A percentile compares a stretch with the other conserved stretches of the same genome.
phyloP scores from a whole-genome alignment of 371 early-diverging fungal genomes.

The Mucor piriformis region DNA sequence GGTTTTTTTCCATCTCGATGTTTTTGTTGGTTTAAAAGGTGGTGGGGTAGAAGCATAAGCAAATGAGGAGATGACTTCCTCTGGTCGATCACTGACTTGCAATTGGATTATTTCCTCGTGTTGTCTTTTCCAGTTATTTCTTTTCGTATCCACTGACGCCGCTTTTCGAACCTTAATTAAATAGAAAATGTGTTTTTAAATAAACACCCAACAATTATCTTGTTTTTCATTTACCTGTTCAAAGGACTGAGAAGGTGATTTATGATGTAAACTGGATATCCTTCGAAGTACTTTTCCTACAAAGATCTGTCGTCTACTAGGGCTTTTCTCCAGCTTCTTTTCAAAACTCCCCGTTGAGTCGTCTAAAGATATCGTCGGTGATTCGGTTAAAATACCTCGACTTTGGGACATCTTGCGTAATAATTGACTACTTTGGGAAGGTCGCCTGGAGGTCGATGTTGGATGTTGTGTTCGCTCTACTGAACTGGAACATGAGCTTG shows the following conservation, averaged over 20 bases:
- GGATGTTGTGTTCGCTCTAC: slow-evolving; percentile 10
- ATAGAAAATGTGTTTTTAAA: not conserved
- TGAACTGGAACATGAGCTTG: slow-evolving; percentile 14
- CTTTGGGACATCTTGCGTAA: slow-evolving; percentile 3
- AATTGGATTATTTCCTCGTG: slow-evolving; percentile 11
- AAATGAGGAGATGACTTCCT: slow-evolving; percentile 22
- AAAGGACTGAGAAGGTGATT: slow-evolving; percentile 1
- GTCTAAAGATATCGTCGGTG: slow-evolving; percentile 5
- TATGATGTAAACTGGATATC: slow-evolving; percentile 23
- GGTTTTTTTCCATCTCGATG: slow-evolving; percentile 15
- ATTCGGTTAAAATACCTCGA: not conserved
- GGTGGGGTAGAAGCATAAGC: slow-evolving; percentile 36
- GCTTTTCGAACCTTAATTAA: slow-evolving; percentile 15
- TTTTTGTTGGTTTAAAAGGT: not conserved
- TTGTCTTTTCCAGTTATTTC: not conserved
- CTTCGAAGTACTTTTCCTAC: slow-evolving; percentile 20
- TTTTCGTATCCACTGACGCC: slow-evolving; percentile 10
- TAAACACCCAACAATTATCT: not conserved
- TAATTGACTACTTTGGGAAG: slow-evolving; percentile 11
- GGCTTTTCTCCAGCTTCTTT: slow-evolving; percentile 3
- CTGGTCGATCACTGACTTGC: slow-evolving; percentile 9
- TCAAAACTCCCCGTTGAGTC: not conserved
- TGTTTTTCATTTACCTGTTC: slow-evolving; percentile 5
- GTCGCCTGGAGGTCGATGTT: not conserved
- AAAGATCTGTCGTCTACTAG: slow-evolving; percentile 13